Base-by-base conservation (phyloP, 192 early-diverging fungal species). In the Coemansia sp. region DNA sequence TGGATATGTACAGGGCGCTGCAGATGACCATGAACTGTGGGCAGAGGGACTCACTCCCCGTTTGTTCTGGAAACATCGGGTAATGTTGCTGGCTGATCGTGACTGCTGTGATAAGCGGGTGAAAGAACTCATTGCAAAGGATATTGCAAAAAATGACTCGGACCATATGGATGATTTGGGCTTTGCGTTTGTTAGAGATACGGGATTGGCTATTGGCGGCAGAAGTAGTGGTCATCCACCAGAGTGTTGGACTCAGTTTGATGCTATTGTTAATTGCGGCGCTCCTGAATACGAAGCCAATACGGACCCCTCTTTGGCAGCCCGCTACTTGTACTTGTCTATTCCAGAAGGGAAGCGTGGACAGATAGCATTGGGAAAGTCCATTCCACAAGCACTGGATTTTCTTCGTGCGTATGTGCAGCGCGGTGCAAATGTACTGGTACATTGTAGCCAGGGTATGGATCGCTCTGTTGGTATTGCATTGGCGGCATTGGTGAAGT, bases 261-360 rank as follows among this genome's bases (percentile, higher is more conserved):
- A 93, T 64, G 82, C 84, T n/a, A 82, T 94, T 7, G 83, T 96
- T 49, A 92, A 93, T 55, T 96, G 94, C 71, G 88, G 88, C 2
- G 74, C 85, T 12, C 76, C 78, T 8, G 80, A 86, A 53, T 83
- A 86, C 54, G 54, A 58, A 7, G 53, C 70, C 7, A 76, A 72
- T 34, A 41, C 71, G 70, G 44, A 51, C 1, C 31, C 55, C 27
- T 59, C 56, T 0, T 31, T 65, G 12, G 24, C 55, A 32, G 30
- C 44, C 21, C 28, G 59, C 10, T 94, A 92, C 69, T 41, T 94
- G 26, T 89, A 84, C 60, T 58, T 96, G 52, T 73, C 85, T 5
- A 93, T 96, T 54, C 89, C 90, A 0, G 92, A 94, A 64, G 91
- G 94, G n/a, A 96, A 96, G 69, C 88, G 86, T 54, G 94, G 94